phyloP scores from a whole-genome alignment of 73 alveolate genomes.

The Stentor coeruleus region DNA sequence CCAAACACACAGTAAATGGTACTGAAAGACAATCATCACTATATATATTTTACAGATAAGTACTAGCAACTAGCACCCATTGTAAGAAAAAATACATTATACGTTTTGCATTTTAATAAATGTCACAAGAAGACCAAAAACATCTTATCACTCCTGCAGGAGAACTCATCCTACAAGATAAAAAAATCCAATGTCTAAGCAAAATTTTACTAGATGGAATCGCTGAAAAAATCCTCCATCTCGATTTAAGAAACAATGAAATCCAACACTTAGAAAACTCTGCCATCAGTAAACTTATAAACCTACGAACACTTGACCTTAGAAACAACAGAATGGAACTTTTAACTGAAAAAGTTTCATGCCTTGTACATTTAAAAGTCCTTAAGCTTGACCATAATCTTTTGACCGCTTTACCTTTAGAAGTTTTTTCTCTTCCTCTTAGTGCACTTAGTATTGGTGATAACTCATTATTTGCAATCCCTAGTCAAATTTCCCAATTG shows the following conservation, averaged over 20 bases:
- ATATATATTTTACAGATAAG: neutral
- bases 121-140: neutral
- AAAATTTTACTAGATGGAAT: neutral
- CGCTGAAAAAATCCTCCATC: neutral
- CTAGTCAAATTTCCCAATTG: neutral
- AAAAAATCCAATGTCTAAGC: neutral
- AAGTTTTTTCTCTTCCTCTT: conserved; percentile 5
- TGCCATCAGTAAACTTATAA: neutral
- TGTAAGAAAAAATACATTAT: neutral
- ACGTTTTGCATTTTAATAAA: too few species aligned
- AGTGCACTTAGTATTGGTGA: neutral
- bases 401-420: neutral
- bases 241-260: conserved; percentile 23
- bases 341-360: neutral
- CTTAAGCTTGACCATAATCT: conserved; percentile 23
- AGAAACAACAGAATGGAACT: conserved; percentile 25
- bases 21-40: conserved; percentile 18
- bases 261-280: neutral
- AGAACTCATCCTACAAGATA: conserved; percentile 11
- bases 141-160: conserved; percentile 23
- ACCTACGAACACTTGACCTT: conserved; percentile 18
- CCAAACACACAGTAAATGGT: conserved; percentile 8
- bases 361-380: neutral
- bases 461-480: conserved; percentile 17
- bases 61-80: neutral